A percentile compares a stretch with the other conserved stretches of the same genome.
phyloP scores from a whole-genome alignment of 2,329 filamentous ascomycete genomes.

The Didymella sp. region DNA sequence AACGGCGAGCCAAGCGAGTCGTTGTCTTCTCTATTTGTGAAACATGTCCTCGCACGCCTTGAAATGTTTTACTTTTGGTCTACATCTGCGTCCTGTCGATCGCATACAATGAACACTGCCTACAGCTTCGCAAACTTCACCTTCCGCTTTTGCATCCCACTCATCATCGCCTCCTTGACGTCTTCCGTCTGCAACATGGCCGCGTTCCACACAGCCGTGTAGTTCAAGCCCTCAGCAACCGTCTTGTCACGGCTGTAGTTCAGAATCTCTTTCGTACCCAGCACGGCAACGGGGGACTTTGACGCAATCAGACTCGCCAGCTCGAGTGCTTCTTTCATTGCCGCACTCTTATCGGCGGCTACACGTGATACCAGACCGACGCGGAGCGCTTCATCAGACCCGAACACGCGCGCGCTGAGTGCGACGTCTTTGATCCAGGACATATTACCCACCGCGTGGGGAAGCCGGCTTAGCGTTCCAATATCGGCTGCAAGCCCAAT shows the following conservation, averaged over 20 bases:
- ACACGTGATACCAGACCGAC: slow-evolving; percentile 75
- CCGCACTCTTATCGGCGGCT: slow-evolving; percentile 64
- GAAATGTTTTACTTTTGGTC: neutral
- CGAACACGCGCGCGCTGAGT: slow-evolving; percentile 73
- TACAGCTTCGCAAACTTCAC: slow-evolving; percentile 86
- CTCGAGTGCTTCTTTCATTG: slow-evolving; percentile 58
- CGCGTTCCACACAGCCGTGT: slow-evolving; percentile 88
- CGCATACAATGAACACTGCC: neutral
- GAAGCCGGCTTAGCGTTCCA: slow-evolving; percentile 67
- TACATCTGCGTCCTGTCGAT: neutral
- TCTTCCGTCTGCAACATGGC: slow-evolving; percentile 82
- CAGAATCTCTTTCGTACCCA: slow-evolving; percentile 85
- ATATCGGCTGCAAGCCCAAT: slow-evolving; percentile 83
- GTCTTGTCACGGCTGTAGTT: slow-evolving; percentile 81
- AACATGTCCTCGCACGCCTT: neutral
- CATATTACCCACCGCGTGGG: slow-evolving; percentile 72
- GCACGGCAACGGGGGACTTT: slow-evolving; percentile 88
- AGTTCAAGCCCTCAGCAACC: slow-evolving; percentile 78
- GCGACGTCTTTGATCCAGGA: slow-evolving; percentile 83
- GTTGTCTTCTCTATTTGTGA: neutral
- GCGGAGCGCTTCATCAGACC: slow-evolving; percentile 70
- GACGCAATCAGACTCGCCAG: slow-evolving; percentile 70
- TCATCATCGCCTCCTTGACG: slow-evolving; percentile 74
- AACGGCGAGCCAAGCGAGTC: neutral
- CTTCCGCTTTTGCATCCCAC: slow-evolving; percentile 77